phyloP scores from a whole-genome alignment of 352 stramenopile genomes.

The Pythium brassicae region DNA sequence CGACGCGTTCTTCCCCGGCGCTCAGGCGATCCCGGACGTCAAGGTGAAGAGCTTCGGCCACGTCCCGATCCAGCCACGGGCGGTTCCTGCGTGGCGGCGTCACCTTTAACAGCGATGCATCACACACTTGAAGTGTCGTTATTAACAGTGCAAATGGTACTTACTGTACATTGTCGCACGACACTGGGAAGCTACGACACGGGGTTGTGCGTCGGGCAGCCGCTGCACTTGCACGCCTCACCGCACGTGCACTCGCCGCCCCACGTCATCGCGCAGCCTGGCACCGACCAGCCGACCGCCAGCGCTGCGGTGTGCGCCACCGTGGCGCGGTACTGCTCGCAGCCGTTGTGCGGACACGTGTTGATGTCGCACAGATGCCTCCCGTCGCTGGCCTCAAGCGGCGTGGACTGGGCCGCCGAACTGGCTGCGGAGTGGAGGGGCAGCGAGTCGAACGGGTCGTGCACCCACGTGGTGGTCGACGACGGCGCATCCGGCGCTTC shows the following conservation, averaged over 20 bases:
- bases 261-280: slow-evolving; percentile 74
- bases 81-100: slow-evolving; percentile 51
- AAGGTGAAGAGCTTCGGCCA: slow-evolving; percentile 73
- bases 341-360: slow-evolving; percentile 61
- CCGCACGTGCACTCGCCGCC: slow-evolving; percentile 78
- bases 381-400: slow-evolving; percentile 14
- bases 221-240: slow-evolving; percentile 69
- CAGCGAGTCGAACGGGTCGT: background rate
- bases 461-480: background rate
- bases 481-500: slow-evolving; percentile 30
- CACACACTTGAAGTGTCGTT: no score
- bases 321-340: slow-evolving; percentile 69
- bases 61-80: slow-evolving; percentile 53
- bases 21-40: slow-evolving; percentile 38
- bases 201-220: slow-evolving; percentile 77
- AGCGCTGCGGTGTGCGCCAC: slow-evolving; percentile 76
- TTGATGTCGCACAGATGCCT: slow-evolving; percentile 59
- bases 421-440: background rate
- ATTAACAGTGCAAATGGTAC: no score
- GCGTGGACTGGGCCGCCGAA: background rate
- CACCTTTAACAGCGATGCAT: slow-evolving; percentile 30
- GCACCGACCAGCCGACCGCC: slow-evolving; percentile 72
- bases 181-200: slow-evolving; percentile 4
- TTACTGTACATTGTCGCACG: no score
- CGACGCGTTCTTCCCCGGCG: slow-evolving; percentile 46